phyloP scores from a whole-genome alignment of 2,329 filamentous ascomycete species.

The Phyllosticta citriasiana region DNA sequence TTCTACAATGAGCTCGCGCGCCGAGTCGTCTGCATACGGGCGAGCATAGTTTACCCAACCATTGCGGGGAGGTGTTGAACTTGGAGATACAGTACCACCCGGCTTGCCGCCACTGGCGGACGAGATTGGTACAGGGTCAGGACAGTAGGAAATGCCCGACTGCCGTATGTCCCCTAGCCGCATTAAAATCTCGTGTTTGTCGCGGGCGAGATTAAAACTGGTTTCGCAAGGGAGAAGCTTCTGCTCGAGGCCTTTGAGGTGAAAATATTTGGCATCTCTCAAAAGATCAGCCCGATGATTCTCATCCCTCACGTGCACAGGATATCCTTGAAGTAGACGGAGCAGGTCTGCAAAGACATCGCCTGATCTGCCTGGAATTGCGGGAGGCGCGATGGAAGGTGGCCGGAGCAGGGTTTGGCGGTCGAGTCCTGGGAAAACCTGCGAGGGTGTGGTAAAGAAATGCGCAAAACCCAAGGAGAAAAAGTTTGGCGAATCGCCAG shows the following conservation, averaged over 20 bases:
- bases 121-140: conserved; percentile 29
- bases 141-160: conserved; percentile 61
- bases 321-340: conserved; percentile 74
- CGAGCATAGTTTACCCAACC: conserved; percentile 70
- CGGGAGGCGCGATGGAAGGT: conserved; percentile 74
- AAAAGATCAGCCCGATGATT: conserved; percentile 68
- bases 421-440: conserved; percentile 79
- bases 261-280: conserved; percentile 83
- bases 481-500: conserved; percentile 90
- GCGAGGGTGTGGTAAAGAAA: conserved; percentile 71
- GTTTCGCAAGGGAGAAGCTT: conserved; percentile 69
- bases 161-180: conserved; percentile 81
- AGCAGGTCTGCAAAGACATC: conserved; percentile 76
- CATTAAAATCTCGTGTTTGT: conserved; percentile 65
- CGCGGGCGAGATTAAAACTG: conserved; percentile 60
- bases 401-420: conserved; percentile 71
- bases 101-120: conserved; percentile 15
- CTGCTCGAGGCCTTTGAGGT: conserved; percentile 86
- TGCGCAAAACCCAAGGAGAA: conserved; percentile 84
- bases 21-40: conserved; percentile 69
- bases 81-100: conserved; percentile 1
- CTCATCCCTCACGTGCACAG: conserved; percentile 64
- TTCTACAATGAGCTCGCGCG: conserved; percentile 70
- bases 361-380: conserved; percentile 70
- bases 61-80: conserved; percentile 15